Base-by-base conservation (phyloP, 345 rosid genomes). In the Populus ilicifolia region DNA sequence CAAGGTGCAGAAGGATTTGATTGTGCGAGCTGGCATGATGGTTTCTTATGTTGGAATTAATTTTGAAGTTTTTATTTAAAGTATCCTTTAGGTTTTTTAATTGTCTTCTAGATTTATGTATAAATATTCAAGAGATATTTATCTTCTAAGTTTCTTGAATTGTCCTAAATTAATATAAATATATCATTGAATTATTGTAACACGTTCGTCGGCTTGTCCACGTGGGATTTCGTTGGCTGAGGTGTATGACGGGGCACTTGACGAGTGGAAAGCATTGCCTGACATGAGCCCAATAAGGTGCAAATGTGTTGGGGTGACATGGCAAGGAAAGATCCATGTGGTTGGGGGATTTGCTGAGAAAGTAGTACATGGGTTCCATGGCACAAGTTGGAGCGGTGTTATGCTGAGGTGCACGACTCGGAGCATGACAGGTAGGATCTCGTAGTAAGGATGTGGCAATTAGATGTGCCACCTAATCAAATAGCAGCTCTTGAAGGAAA, bases 381-480 rank as follows among this genome's bases (percentile, higher is more conserved):
- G 23, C 52, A 44, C 48, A 72, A 52, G 38, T 83, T 81, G 5
- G 89, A 85, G 62, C 77, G 92, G 16, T 83, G 94, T 83, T 89
- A 88, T 0, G 92, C 81, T 1, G 92, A 90, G 75, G 82, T 84
- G 62, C 88, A 83, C 61, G 84, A 86, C 78, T 81, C 75, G 0
- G 61, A 23, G 7, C 71, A 61, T 0, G 83, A 80, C 43, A 76
- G 38, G 29, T 90, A 91, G 94, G 80, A 84, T 67, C 70, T 86
- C 6, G 75, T 77, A 82, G 80, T 75, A 2, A 71, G 85, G 76
- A 90, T 90, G 94, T 88, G 92, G 94, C 89, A 85, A 35, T 33
- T 88, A 6, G 92, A 90, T 20, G 79, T 87, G 0, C 94, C 90
- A 18, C 92, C 94, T 4, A 85, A 89, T 74, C 90, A 86, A 67